Evolutionary conservation across 1,139 yeast genomes (phyloP).

Genomic region (Saccharomyces hybrid): DNA sequence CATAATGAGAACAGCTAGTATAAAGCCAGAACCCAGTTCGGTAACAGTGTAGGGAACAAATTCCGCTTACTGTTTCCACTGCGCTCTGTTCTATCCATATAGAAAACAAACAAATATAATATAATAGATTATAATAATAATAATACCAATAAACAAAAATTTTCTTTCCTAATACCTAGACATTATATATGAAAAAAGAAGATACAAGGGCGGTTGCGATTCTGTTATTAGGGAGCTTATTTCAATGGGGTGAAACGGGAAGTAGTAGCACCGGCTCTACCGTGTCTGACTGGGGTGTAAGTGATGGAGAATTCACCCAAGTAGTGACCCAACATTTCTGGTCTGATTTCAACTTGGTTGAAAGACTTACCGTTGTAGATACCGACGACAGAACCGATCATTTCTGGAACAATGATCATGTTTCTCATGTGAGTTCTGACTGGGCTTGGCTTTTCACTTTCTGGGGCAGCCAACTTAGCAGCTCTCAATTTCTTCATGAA

Average conservation of each 20-base stretch:
- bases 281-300: conserved; percentile 99
- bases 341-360: conserved; percentile 98
- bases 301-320: conserved; percentile 99
- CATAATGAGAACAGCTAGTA: not conserved
- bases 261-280: conserved; percentile 96
- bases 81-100: not conserved
- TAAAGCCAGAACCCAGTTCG: not conserved
- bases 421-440: conserved; percentile 99
- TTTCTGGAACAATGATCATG: conserved; percentile 98
- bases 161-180: not conserved
- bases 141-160: not conserved
- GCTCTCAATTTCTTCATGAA: conserved; percentile 96
- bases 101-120: conserved; percentile 1
- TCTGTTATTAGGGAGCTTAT: conserved; percentile 26
- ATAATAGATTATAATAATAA: conserved; percentile 4
- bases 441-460: conserved; percentile 94
- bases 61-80: not conserved
- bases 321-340: conserved; percentile 99
- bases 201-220: conserved; percentile 3
- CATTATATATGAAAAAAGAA: not conserved
- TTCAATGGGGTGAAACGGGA: conserved; percentile 71
- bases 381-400: conserved; percentile 98
- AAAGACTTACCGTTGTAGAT: conserved; percentile 99
- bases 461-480: conserved; percentile 87
- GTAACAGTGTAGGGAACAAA: not conserved